Percentiles rank a stretch among this genome's conserved stretches.
phyloP scores from a whole-genome alignment of 345 rosid species.

The Gossypium mustelinum region DNA sequence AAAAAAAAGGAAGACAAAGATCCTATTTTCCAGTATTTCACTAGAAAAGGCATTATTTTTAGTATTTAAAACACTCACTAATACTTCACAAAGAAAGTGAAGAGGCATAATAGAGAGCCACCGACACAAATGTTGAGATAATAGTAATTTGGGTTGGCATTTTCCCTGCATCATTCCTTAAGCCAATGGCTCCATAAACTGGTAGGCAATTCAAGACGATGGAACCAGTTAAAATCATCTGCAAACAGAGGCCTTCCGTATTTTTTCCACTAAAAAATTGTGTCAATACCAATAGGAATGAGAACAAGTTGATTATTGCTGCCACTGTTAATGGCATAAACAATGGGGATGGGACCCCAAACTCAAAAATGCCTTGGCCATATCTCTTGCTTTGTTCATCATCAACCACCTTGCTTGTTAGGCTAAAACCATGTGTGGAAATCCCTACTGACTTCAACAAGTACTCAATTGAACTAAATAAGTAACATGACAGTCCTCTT shows the following conservation, averaged over 20 bases:
- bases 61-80: background rate
- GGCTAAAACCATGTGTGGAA: conserved; percentile 38
- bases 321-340: conserved; percentile 36
- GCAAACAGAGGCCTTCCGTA: conserved; percentile 30
- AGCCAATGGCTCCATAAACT: conserved; percentile 51
- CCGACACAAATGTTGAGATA: conserved; percentile 27
- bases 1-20: no score
- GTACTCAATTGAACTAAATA: conserved; percentile 41
- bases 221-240: conserved; percentile 40
- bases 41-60: no score
- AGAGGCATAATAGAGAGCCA: conserved; percentile 24
- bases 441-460: conserved; percentile 40
- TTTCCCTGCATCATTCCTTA: conserved; percentile 57
- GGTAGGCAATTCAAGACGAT: conserved; percentile 49
- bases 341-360: conserved; percentile 50
- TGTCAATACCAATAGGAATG: conserved; percentile 33
- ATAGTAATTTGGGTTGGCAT: conserved; percentile 32
- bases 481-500: conserved; percentile 37
- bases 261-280: background rate
- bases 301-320: conserved; percentile 46
- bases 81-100: conserved; percentile 21
- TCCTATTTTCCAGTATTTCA: no score
- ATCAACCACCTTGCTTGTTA: conserved; percentile 53
- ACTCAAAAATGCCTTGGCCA: conserved; percentile 48
- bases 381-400: conserved; percentile 49